These are phyloP conservation scores for Circinella umbellata DNA, from an alignment of 371 early-diverging fungal species.

Conservation along the genomic window DNA sequence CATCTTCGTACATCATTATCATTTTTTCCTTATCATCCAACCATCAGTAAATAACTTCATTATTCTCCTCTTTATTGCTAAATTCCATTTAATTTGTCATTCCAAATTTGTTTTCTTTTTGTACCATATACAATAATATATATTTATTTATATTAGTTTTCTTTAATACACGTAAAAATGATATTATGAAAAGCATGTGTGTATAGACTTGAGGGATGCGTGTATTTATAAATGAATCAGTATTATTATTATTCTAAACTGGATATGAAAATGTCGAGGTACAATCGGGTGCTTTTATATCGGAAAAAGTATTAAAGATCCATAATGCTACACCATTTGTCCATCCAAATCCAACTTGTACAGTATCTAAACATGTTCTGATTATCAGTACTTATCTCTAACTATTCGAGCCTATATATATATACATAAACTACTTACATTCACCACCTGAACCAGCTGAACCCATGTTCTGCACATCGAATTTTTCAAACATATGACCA, in stretches of 20 bases:
- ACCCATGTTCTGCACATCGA: conserved; percentile 64
- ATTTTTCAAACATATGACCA: conserved; percentile 87
- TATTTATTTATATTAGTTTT: too few species aligned
- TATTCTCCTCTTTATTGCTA: too few species aligned
- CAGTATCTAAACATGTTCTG: conserved; percentile 36
- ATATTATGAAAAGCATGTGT: too few species aligned
- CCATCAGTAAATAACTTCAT: too few species aligned
- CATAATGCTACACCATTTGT: conserved; percentile 85
- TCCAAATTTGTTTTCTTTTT: neutral
- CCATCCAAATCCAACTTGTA: conserved; percentile 95
- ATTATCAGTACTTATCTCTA: too few species aligned
- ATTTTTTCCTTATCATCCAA: neutral
- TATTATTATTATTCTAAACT: neutral
- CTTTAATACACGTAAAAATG: too few species aligned
- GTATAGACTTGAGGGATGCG: too few species aligned
- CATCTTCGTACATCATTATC: neutral
- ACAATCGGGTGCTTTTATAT: conserved; percentile 46
- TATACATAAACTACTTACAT: conserved; percentile 36
- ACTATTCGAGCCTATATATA: neutral
- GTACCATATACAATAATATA: neutral
- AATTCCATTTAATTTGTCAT: too few species aligned
- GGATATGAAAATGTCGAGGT: conserved; percentile 18
- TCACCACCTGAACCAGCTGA: conserved; percentile 81
- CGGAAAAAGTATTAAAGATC: conserved; percentile 60
- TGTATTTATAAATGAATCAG: too few species aligned